Percentiles rank a stretch among this genome's conserved stretches.
These are phyloP conservation scores for Magnusiomyces clavatus DNA, from an alignment of 1,139 yeast genomes.

Conservation along the genomic window DNA sequence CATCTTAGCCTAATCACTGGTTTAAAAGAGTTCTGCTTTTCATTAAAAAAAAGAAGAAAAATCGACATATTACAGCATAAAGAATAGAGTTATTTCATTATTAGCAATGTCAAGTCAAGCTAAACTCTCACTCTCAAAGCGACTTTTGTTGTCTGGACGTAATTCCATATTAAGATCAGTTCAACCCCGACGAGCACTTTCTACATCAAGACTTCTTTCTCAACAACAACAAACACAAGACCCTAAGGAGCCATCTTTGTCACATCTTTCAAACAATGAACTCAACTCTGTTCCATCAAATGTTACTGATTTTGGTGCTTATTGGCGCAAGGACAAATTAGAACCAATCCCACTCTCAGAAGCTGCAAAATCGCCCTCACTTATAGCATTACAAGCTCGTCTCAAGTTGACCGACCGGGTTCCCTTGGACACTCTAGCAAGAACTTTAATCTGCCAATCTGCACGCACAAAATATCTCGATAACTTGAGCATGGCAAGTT, in stretches of 20 bases:
- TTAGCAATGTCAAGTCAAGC: no score
- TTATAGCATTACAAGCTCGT: constrained; percentile 76
- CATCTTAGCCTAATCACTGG: no score
- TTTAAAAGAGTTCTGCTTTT: no score
- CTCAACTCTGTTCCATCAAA: constrained; percentile 11
- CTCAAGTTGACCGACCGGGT: constrained; percentile 41
- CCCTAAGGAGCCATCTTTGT: background rate
- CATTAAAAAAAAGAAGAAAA: no score
- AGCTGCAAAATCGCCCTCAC: constrained; percentile 55
- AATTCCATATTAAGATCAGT: no score
- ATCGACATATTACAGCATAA: no score
- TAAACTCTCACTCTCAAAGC: no score
- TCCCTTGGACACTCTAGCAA: constrained; percentile 63
- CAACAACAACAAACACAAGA: constrained; percentile 1
- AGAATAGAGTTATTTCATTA: no score
- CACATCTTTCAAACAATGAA: background rate
- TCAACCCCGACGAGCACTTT: constrained; percentile 1
- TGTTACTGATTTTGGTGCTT: constrained; percentile 26
- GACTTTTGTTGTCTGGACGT: no score
- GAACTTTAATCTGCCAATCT: constrained; percentile 58
- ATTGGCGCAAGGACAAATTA: constrained; percentile 16
- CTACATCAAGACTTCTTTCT: background rate
- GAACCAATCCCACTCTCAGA: constrained; percentile 33
- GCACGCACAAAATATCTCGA: constrained; percentile 45
- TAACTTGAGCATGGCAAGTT: constrained; percentile 70